Percentiles rank a stretch among this genome's conserved stretches.
phyloP scores from a whole-genome alignment of 371 early-diverging fungal species.

The Rhizomucor miehei region DNA sequence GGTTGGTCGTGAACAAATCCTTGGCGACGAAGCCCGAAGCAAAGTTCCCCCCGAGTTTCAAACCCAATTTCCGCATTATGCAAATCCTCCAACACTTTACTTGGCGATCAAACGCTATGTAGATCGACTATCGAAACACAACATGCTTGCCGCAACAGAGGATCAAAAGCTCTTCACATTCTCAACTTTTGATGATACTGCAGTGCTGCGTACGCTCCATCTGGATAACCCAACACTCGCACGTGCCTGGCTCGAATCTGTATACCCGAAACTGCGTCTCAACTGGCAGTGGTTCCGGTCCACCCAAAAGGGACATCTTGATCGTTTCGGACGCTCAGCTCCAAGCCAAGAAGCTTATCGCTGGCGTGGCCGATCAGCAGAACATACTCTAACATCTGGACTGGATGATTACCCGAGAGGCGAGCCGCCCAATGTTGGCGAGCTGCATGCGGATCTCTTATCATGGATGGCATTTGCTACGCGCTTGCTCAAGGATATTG shows the following conservation, averaged over 20 bases:
- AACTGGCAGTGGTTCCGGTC: conserved; percentile 83
- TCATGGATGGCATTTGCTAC: conserved; percentile 89
- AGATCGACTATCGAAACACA: conserved; percentile 26
- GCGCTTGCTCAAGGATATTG: conserved; percentile 65
- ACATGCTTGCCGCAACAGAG: conserved; percentile 6
- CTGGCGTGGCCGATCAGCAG: conserved; percentile 87
- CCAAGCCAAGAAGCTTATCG: conserved; percentile 70
- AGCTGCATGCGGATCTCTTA: conserved; percentile 88
- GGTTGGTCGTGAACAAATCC: conserved; percentile 93
- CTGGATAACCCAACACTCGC: conserved; percentile 49
- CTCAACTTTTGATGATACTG: conserved; percentile 26
- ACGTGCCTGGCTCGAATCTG: conserved; percentile 48
- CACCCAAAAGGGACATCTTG: conserved; percentile 74
- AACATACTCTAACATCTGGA: conserved; percentile 91
- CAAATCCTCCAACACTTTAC: conserved; percentile 91
- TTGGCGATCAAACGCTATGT: conserved; percentile 67
- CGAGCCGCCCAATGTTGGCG: conserved; percentile 67
- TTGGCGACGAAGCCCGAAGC: conserved; percentile 92
- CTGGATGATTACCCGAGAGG: conserved; percentile 96
- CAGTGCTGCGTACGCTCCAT: conserved; percentile 43
- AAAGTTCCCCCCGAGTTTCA: conserved; percentile 91
- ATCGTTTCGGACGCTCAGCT: conserved; percentile 54
- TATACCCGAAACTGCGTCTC: conserved; percentile 68
- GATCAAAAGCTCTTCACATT: background rate
- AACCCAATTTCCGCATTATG: conserved; percentile 89